A percentile compares a stretch with the other conserved stretches of the same genome.
These are phyloP conservation scores for Naegleria fowleri DNA, from an alignment of 208 protist genomes.

Conservation along the genomic window DNA sequence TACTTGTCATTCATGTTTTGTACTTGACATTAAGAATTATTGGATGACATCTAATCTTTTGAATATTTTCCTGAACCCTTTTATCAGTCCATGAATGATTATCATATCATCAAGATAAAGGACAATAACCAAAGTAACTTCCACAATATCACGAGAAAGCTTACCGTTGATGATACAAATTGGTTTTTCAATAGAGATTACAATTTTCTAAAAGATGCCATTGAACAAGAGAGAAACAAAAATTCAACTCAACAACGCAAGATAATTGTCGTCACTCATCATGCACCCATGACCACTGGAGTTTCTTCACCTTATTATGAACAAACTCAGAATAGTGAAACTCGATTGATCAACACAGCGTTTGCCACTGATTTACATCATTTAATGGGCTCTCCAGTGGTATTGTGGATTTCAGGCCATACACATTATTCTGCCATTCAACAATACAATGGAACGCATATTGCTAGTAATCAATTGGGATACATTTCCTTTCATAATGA, in stretches of 20 bases:
- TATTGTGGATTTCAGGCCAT: neutral
- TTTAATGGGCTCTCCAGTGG: neutral
- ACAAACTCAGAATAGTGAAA: neutral
- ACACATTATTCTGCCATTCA: neutral
- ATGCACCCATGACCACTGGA: neutral
- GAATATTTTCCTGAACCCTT: too few relatives aligned
- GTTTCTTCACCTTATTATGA: neutral
- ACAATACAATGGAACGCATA: neutral
- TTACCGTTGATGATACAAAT: neutral
- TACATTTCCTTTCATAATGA: neutral
- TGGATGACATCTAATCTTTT: too few relatives aligned
- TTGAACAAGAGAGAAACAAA: neutral
- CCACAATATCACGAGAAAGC: neutral
- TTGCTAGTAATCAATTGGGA: neutral
- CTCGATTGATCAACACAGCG: neutral
- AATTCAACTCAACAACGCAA: neutral
- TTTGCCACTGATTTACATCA: neutral
- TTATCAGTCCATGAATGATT: neutral
- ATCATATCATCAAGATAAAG: neutral
- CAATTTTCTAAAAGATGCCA: neutral
- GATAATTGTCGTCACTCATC: neutral
- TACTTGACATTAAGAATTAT: too few relatives aligned
- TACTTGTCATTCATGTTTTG: too few relatives aligned
- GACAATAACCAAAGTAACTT: neutral
- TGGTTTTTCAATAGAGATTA: neutral